phyloP scores from a whole-genome alignment of 1,139 yeast genomes.

The Meyerozyma smithsonii region DNA sequence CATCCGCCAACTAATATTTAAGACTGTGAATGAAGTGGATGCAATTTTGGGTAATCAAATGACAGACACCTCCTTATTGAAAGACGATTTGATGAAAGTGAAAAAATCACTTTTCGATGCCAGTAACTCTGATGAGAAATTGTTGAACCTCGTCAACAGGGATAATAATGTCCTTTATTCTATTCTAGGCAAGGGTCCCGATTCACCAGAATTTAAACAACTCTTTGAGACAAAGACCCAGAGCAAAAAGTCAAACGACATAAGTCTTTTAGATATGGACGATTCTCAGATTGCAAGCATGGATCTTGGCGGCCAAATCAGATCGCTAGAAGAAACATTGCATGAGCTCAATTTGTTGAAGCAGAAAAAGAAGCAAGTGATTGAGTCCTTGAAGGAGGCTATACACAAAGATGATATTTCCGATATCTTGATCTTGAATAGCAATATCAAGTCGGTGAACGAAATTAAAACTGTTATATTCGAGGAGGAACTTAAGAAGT shows the following conservation, averaged over 20 bases:
- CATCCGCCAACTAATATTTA: slow-evolving; percentile 38
- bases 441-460: slow-evolving; percentile 48
- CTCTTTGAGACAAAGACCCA: slow-evolving; percentile 19
- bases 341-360: slow-evolving; percentile 43
- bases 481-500: slow-evolving; percentile 72
- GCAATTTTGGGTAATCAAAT: slow-evolving; percentile 10
- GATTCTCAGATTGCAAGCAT: slow-evolving; percentile 17
- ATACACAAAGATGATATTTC: slow-evolving; percentile 87
- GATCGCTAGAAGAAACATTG: slow-evolving; percentile 42
- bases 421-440: slow-evolving; percentile 65
- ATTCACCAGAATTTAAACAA: slow-evolving; percentile 26
- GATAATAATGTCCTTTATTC: slow-evolving; percentile 23
- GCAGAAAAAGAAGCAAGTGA: slow-evolving; percentile 56
- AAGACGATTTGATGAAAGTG: slow-evolving; percentile 51
- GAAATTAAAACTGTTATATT: slow-evolving; percentile 61
- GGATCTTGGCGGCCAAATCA: slow-evolving; percentile 30
- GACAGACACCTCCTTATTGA: slow-evolving; percentile 16
- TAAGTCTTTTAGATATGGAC: slow-evolving; percentile 63
- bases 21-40: slow-evolving; percentile 37
- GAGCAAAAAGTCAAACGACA: slow-evolving; percentile 16
- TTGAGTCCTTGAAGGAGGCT: slow-evolving; percentile 61
- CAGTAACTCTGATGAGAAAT: slow-evolving; percentile 56
- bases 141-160: slow-evolving; percentile 35
- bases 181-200: slow-evolving; percentile 30
- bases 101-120: slow-evolving; percentile 70